A percentile compares a stretch with the other conserved stretches of the same genome.
phyloP scores from a whole-genome alignment of 2,329 filamentous ascomycete genomes.

The Ambrosiella beaveri region DNA sequence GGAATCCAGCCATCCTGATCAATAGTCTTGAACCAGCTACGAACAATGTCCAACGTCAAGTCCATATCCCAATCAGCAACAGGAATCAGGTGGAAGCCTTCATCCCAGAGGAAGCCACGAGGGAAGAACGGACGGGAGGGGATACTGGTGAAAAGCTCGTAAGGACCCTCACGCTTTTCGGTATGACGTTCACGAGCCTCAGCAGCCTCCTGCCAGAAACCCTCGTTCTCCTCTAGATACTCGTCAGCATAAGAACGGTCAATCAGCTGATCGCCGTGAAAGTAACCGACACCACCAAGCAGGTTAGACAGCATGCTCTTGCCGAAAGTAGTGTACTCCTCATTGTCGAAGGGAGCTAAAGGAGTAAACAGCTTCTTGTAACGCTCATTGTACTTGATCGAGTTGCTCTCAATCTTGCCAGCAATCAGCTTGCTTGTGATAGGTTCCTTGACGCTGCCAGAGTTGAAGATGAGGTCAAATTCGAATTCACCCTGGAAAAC shows the following conservation, averaged over 20 bases:
- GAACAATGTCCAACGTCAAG: conserved; percentile 69
- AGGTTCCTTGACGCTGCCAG: conserved; percentile 45
- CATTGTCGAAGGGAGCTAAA: conserved; percentile 55
- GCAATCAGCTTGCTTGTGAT: conserved; percentile 47
- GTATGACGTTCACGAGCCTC: conserved; percentile 54
- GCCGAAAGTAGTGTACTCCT: conserved; percentile 62
- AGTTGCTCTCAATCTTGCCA: conserved; percentile 47
- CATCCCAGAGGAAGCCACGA: conserved; percentile 92
- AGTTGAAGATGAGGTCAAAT: conserved; percentile 74
- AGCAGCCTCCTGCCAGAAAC: conserved; percentile 85
- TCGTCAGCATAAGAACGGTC: conserved; percentile 84
- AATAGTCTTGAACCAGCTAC: conserved; percentile 92
- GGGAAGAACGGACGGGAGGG: conserved; percentile 94
- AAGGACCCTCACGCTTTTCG: conserved; percentile 60
- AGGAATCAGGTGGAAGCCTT: conserved; percentile 86
- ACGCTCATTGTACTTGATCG: conserved; percentile 52
- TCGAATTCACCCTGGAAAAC: conserved; percentile 79
- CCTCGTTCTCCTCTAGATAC: conserved; percentile 88
- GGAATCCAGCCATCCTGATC: conserved; percentile 96
- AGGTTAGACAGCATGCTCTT: conserved; percentile 89
- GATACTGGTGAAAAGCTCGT: conserved; percentile 77
- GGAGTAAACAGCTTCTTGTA: conserved; percentile 56
- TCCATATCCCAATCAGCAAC: conserved; percentile 91
- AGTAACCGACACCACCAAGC: conserved; percentile 86
- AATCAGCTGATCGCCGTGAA: conserved; percentile 73